Base-by-base conservation (phyloP, 768 basidiomycete species). In the Boletus eberwhitei region DNA sequence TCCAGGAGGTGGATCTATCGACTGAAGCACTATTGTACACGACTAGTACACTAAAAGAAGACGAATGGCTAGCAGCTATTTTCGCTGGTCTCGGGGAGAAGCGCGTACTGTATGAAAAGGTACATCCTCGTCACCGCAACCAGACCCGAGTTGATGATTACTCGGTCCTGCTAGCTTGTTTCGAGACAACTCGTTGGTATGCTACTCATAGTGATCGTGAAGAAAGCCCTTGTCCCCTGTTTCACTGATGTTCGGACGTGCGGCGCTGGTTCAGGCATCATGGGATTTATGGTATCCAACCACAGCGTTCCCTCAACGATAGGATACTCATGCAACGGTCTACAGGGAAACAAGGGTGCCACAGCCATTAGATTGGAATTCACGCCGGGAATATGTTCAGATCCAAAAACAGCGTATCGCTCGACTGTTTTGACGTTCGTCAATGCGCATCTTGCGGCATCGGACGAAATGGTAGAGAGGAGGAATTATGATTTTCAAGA, bases 101-200 rank as follows among this genome's bases (percentile, higher is more conserved):
- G 60, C 78, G 75, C 5, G 73, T 74, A 4, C 60, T 72, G 50
- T 92, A 90, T 59, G 81, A 83, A 65, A 90, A 90, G 79, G 88
- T 87, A 41, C 37, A 35, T 29, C 44, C 19, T 26, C 26, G 36
- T 38, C 32, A 3, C 32, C 22, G 11, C 31, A 22, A 22, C 17
- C 7, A 14, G 9, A 11, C 50, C 41, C 9, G 8, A 19, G n/a
- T 35, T 57, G 37, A 37, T 45, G 9, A 19, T 53, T 31, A 52
- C 22, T 14, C 24, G 34, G 5, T 34, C 6, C 22, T 44, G 1
- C n/a, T 46, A 92, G 89, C 74, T 93, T 32, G 74, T 73, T 14
- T 89, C 87, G 4, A 87, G 80, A 60, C 91, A 91, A 65, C 85
- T 93, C 19, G 90, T 93, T 36, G 91, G 91, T 35, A 88, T 91